A percentile compares a stretch with the other conserved stretches of the same genome.
Conservation (phyloP, 106 monocot genomes). For the Dendrobium nobile region DNA sequence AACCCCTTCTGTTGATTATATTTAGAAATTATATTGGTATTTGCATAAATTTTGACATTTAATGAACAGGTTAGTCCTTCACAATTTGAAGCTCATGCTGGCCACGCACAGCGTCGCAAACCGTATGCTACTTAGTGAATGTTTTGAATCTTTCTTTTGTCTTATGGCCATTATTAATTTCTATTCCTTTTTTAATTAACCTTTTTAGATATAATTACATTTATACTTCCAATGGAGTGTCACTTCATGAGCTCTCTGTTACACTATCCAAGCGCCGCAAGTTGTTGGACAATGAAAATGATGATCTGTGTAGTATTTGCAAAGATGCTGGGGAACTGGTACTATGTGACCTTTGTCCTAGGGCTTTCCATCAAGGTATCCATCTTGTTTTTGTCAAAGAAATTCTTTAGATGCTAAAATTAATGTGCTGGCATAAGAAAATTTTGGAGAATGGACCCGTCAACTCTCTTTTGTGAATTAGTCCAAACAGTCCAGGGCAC, state of each 20-base stretch:
- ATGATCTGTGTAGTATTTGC: constrained; percentile 91
- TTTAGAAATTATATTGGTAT: neutral
- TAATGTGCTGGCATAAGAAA: neutral
- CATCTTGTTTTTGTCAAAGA: neutral
- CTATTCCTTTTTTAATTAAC: neutral
- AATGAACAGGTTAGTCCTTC: constrained; percentile 84
- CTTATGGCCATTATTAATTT: neutral
- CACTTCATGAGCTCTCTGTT: constrained; percentile 90
- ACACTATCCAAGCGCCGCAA: constrained; percentile 67
- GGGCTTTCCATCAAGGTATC: constrained; percentile 89
- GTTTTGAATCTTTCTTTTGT: neutral
- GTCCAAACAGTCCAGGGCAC: neutral
- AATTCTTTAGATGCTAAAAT: neutral
- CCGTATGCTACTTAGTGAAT: constrained; percentile 47
- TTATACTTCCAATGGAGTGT: constrained; percentile 97
- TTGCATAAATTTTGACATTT: neutral
- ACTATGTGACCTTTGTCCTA: constrained; percentile 88
- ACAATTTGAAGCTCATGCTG: constrained; percentile 99
- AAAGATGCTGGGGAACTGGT: constrained; percentile 86
- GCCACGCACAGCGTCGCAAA: constrained; percentile 72
- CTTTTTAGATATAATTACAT: constrained; percentile 79
- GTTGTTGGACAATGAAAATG: constrained; percentile 56
- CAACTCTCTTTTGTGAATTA: neutral
- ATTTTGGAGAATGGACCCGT: neutral
- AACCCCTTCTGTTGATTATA: neutral